Evolutionary conservation across 768 basidiomycete species (phyloP).

Genomic region (Agrocybe praecox): DNA sequence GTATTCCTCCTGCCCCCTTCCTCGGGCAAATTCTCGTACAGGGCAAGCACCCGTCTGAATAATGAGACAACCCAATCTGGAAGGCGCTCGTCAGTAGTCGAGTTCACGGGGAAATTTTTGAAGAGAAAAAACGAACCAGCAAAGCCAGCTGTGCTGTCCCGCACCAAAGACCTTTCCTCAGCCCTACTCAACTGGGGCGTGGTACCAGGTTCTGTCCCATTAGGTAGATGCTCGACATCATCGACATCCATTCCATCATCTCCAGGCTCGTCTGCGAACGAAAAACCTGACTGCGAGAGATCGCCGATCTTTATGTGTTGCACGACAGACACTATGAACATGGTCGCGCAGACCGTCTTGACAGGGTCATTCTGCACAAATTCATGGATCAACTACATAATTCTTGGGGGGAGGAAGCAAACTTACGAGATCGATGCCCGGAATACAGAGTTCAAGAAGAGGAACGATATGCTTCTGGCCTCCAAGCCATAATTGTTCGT

Average conservation of each 20-base stretch:
- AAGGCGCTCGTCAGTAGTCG: not conserved
- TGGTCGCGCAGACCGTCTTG: slow-evolving; percentile 79
- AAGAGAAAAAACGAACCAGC: slow-evolving; percentile 51
- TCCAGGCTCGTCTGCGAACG: slow-evolving; percentile 54
- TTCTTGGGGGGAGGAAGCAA: not conserved
- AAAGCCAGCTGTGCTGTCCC: slow-evolving; percentile 79
- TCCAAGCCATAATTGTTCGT: slow-evolving; percentile 77
- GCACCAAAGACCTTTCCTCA: slow-evolving; percentile 72
- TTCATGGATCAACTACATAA: not conserved
- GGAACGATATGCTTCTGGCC: slow-evolving; percentile 91
- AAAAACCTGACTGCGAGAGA: slow-evolving; percentile 62
- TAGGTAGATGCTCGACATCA: slow-evolving; percentile 50
- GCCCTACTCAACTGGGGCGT: slow-evolving; percentile 50
- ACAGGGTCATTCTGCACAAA: slow-evolving; percentile 68
- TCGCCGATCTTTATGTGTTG: slow-evolving; percentile 82
- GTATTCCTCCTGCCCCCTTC: slow-evolving; percentile 88
- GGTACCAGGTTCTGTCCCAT: slow-evolving; percentile 46
- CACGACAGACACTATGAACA: slow-evolving; percentile 73
- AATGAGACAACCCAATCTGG: slow-evolving; percentile 82
- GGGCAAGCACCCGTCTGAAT: slow-evolving; percentile 73
- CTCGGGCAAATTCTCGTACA: slow-evolving; percentile 94
- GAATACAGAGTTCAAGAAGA: slow-evolving; percentile 84
- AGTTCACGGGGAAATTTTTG: not conserved
- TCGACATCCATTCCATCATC: slow-evolving; percentile 60
- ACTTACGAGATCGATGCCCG: slow-evolving; percentile 87